Conservation (phyloP, 192 early-diverging fungal genomes). For the Mortierella hygrophila region DNA sequence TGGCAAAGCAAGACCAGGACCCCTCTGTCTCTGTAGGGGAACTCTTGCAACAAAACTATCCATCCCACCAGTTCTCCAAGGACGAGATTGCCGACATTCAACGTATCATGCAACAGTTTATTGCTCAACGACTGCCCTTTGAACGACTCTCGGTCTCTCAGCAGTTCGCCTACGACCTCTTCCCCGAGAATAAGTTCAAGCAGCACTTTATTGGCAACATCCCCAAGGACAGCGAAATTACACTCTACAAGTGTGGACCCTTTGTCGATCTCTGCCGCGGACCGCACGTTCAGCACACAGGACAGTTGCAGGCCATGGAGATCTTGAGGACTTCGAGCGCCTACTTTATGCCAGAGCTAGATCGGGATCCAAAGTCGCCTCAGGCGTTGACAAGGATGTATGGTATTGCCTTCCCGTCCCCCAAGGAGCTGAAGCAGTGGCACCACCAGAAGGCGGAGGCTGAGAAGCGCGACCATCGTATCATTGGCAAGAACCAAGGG, state of each 20-base stretch:
- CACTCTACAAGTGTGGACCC: constrained; percentile 75
- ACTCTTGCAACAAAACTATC: constrained; percentile 39
- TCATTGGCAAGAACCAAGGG: constrained; percentile 75
- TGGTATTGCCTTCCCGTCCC: constrained; percentile 76
- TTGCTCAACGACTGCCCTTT: constrained; percentile 68
- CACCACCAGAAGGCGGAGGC: constrained; percentile 65
- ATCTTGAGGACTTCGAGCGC: constrained; percentile 70
- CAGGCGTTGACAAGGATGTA: constrained; percentile 76
- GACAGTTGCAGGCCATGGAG: constrained; percentile 68
- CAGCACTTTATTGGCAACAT: constrained; percentile 71
- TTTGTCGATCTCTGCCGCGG: constrained; percentile 86
- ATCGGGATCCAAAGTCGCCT: constrained; percentile 60
- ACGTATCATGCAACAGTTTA: constrained; percentile 64
- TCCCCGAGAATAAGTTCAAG: constrained; percentile 82
- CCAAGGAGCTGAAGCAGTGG: constrained; percentile 66
- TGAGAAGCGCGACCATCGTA: constrained; percentile 74
- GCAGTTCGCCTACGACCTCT: constrained; percentile 71
- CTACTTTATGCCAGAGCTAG: constrained; percentile 67
- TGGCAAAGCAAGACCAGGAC: constrained; percentile 58
- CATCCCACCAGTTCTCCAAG: constrained; percentile 59
- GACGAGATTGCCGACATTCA: constrained; percentile 68
- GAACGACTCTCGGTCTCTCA: constrained; percentile 74
- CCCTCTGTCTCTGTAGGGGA: constrained; percentile 28
- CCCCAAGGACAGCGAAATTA: constrained; percentile 61
- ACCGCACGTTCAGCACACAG: constrained; percentile 80